Evolutionary conservation across 345 rosid species (phyloP).

Genomic region (Eucalyptus cloeziana): DNA sequence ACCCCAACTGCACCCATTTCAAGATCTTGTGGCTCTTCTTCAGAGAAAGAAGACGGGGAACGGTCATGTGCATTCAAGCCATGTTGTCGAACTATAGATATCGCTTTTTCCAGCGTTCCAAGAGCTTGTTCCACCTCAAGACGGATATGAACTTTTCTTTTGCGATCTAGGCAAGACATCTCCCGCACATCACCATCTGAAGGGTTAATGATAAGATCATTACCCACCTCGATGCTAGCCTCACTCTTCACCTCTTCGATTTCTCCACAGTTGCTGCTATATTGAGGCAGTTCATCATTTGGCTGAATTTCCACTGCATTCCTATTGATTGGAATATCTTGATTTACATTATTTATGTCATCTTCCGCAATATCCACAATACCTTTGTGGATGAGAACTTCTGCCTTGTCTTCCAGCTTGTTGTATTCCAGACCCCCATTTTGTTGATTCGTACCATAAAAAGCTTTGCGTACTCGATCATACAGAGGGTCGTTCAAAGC

Average conservation of each 20-base stretch:
- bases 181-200: neutral
- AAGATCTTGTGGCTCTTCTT: conserved; percentile 14
- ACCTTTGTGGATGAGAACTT: neutral
- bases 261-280: conserved; percentile 28
- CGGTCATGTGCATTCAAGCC: conserved; percentile 9
- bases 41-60: conserved; percentile 7
- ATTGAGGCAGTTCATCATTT: neutral
- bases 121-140: conserved; percentile 71
- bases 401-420: neutral
- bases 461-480: conserved; percentile 33
- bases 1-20: conserved; percentile 1
- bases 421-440: conserved; percentile 6
- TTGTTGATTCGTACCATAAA: conserved; percentile 21
- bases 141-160: conserved; percentile 25
- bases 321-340: neutral
- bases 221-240: conserved; percentile 1
- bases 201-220: neutral
- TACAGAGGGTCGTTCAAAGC: conserved; percentile 68
- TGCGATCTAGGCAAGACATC: neutral
- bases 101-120: conserved; percentile 59
- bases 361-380: neutral
- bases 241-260: conserved; percentile 52
- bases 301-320: neutral
- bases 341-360: neutral
- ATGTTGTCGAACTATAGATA: conserved; percentile 33